phyloP scores from a whole-genome alignment of 2,329 filamentous ascomycete species.

The Cercospora sojina region DNA sequence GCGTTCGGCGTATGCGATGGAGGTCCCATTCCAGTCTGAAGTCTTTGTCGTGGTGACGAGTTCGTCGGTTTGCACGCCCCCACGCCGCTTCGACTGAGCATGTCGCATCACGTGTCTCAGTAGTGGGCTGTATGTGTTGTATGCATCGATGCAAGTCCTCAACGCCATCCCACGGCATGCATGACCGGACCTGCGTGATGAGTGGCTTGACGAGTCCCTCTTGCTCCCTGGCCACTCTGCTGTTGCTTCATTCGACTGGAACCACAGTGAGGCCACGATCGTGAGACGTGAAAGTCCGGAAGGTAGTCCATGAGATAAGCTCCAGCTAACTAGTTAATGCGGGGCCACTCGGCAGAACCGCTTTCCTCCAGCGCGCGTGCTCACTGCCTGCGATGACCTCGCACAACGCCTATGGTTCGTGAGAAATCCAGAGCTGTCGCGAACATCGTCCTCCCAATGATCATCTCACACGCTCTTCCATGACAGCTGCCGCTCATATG shows the following conservation, averaged over 20 bases:
- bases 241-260: no score
- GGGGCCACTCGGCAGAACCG: slow-evolving; percentile 1
- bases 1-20: no score
- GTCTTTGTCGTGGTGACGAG: not conserved
- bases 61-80: not conserved
- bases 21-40: not conserved
- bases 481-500: not conserved
- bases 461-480: not conserved
- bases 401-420: not conserved
- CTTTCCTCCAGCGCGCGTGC: not conserved
- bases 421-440: not conserved
- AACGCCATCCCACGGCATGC: no score
- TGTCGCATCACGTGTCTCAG: not conserved
- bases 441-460: not conserved
- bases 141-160: no score
- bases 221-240: no score
- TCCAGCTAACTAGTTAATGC: not conserved
- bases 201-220: not conserved
- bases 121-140: no score
- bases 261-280: not conserved
- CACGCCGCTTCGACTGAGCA: not conserved
- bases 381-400: not conserved
- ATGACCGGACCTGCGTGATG: not conserved
- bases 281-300: not conserved
- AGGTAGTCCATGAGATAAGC: not conserved